Evolutionary conservation across 2,329 filamentous ascomycete genomes (phyloP), one percentile per base, ranked within the genome.

Genomic region (Helminthosporium solani): DNA sequence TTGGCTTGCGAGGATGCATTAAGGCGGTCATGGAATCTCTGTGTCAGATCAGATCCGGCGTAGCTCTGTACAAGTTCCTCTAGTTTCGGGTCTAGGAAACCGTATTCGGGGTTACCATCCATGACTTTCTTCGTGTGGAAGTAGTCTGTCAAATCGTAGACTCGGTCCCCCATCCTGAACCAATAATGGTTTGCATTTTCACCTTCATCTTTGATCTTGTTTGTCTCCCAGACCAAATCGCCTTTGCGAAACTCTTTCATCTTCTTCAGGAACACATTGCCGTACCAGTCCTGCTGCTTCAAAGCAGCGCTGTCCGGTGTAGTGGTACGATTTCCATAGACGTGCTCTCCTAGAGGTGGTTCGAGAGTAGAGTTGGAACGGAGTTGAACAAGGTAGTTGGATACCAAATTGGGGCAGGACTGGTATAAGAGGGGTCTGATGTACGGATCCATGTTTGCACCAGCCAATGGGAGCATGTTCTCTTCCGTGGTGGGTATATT

Each of bases 121-220:
- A 79, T 75, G n/a, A 76, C 54, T 7, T 86, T 74, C 33, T 84
- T 72, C 0, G 90, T 96, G 64, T 90, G 78, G 71, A 91, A 92
- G 73, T 99, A 99, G 67, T 97, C 83, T 0, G 89, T 95, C 43
- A 99, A 72, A 66, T 99, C 95, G 66, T 94, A 97, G 16, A 99
- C 78, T 41, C 79, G 80, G 43, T 84, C 77, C 23, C 89, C 77
- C 50, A 95, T 82, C 44, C 87, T 86, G 53, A 88, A 86, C 90
- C 94, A 97, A 63, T 81, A 80, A 57, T 87, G 85, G 43, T 83
- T 78, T 14, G 84, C 72, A 27, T 87, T 73, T 21, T 81, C 66
- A 16, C 90, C 94, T 53, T 95, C 78, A 0, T 70, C 73, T 47
- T 79, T 72, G 49, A 99, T 75, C 1, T 74, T 75, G 1, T 71